Percentiles rank a stretch among this genome's conserved stretches.
Conservation (phyloP, 495 filamentous ascomycete species). For the Hamigera avellanea region DNA sequence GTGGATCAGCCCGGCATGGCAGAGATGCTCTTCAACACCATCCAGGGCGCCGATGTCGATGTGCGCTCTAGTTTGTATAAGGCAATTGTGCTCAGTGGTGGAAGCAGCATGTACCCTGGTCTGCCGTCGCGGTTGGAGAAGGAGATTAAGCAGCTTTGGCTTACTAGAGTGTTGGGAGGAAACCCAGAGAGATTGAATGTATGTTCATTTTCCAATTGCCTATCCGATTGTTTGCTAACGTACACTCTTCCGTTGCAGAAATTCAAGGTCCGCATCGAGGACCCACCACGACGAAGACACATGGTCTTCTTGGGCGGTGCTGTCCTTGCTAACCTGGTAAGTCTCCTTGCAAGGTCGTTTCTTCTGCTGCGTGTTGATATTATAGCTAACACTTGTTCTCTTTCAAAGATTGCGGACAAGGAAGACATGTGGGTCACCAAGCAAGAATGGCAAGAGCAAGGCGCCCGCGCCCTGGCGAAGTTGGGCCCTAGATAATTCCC, state of each 20-base stretch:
- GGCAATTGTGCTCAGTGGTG: constrained; percentile 91
- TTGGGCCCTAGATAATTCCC: constrained; percentile 59
- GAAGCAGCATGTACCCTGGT: constrained; percentile 97
- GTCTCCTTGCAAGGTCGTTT: constrained; percentile 12
- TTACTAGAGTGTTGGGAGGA: constrained; percentile 78
- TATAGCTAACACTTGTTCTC: constrained; percentile 8
- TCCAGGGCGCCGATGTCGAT: constrained; percentile 91
- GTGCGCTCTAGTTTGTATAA: constrained; percentile 88
- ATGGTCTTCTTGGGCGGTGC: constrained; percentile 99
- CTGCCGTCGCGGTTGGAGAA: constrained; percentile 91
- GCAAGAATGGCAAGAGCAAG: constrained; percentile 93
- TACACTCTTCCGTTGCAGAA: constrained; percentile 41
- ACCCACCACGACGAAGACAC: constrained; percentile 88
- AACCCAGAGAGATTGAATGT: constrained; percentile 84
- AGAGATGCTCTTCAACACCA: constrained; percentile 96
- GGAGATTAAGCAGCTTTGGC: constrained; percentile 96
- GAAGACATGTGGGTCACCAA: constrained; percentile 98
- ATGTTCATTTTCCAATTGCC: constrained; percentile 24
- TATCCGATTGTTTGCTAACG: constrained; percentile 9
- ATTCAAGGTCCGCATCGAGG: constrained; percentile 99
- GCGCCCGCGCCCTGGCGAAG: constrained; percentile 76
- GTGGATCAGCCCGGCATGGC: constrained; percentile 95
- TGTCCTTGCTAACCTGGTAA: constrained; percentile 85
- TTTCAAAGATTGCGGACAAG: constrained; percentile 79
- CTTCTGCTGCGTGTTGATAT: not conserved